Conservation (phyloP, 768 basidiomycete species). For the Coprinopsis strossmayeri region DNA sequence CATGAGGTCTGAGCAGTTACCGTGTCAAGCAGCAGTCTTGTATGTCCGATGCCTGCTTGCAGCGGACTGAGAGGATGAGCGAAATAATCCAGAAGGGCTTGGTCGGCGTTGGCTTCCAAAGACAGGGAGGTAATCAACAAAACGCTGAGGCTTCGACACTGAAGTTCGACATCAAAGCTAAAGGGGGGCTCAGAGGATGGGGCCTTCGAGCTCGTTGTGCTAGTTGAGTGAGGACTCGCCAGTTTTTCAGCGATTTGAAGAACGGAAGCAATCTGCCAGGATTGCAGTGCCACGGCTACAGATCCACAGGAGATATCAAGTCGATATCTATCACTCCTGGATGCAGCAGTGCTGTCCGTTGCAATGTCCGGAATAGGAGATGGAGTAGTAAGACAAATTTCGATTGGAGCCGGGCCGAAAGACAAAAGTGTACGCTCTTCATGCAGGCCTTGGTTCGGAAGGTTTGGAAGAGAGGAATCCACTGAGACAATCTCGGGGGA, state of each 20-base stretch:
- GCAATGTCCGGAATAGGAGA: constrained; percentile 17
- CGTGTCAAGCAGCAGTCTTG: constrained; percentile 46
- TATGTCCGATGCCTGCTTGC: constrained; percentile 37
- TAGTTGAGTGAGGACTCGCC: background rate
- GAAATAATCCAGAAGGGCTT: constrained; percentile 37
- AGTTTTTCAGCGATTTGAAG: constrained; percentile 33
- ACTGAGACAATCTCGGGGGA: too few species aligned
- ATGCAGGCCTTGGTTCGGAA: background rate
- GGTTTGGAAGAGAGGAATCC: too few species aligned
- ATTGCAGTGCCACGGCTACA: constrained; percentile 48
- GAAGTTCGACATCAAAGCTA: background rate
- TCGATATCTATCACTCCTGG: constrained; percentile 24
- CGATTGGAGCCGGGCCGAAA: constrained; percentile 56
- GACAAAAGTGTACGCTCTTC: constrained; percentile 49
- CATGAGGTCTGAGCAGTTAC: background rate
- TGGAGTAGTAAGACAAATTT: constrained; percentile 48
- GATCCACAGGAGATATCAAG: constrained; percentile 41
- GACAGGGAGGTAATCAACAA: constrained; percentile 38
- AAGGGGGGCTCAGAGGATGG: background rate
- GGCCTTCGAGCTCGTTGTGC: too few species aligned
- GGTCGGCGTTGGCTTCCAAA: constrained; percentile 9
- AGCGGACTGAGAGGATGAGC: constrained; percentile 56
- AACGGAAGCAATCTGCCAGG: constrained; percentile 50
- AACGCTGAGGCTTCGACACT: constrained; percentile 36
- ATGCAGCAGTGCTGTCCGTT: background rate